phyloP scores from a whole-genome alignment of 108 stramenopile species.

The Stephanodiscus triporus region DNA sequence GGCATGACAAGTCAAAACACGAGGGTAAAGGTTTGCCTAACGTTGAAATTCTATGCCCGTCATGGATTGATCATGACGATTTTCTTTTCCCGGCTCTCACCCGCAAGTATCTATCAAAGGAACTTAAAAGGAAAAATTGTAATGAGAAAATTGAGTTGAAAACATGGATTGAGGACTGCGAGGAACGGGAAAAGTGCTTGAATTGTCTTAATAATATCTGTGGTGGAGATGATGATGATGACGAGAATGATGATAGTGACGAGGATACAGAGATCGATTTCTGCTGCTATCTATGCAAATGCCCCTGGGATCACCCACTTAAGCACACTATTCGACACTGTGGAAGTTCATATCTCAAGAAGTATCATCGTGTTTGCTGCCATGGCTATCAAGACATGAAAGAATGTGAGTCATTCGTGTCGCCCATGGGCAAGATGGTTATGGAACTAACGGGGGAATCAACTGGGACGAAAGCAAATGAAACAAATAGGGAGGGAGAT shows the following conservation, averaged over 20 bases:
- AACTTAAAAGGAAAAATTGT: not conserved
- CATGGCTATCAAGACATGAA: constrained; percentile 14
- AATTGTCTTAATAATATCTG: not conserved
- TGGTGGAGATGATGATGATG: not conserved
- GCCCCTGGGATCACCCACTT: not conserved
- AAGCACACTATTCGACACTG: constrained; percentile 14
- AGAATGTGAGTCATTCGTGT: constrained; percentile 23
- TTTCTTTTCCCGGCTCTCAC: constrained; percentile 33
- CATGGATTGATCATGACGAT: constrained; percentile 26
- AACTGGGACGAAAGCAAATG: not conserved
- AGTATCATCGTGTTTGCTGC: constrained; percentile 36
- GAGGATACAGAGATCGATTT: constrained; percentile 25
- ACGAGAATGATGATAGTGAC: not conserved
- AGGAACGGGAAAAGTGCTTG: constrained; percentile 1
- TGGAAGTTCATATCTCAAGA: not conserved
- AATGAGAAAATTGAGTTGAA: not conserved
- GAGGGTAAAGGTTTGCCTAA: not conserved
- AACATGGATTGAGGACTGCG: not conserved
- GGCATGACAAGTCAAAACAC: constrained; percentile 6
- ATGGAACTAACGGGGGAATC: too few relatives aligned
- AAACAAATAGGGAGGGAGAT: not conserved
- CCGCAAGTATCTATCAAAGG: constrained; percentile 7
- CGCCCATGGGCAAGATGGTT: constrained; percentile 14
- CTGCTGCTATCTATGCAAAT: constrained; percentile 42
- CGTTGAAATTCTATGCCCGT: not conserved